These are phyloP conservation scores for Lentinula lateritia DNA, from an alignment of 768 basidiomycete species.

Conservation along the genomic window DNA sequence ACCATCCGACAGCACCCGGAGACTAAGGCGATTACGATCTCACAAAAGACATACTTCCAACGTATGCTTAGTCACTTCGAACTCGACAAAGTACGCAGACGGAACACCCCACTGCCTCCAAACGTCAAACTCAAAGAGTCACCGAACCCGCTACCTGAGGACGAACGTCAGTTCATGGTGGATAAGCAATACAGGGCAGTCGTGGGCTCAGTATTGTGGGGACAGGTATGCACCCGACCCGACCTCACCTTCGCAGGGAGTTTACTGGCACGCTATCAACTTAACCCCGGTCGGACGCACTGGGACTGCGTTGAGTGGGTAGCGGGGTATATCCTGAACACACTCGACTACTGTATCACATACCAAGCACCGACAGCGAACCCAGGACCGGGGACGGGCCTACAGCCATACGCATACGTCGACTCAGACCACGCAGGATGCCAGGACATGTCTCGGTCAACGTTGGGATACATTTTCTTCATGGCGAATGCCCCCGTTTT, in stretches of 20 bases:
- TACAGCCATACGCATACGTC: conserved; percentile 1
- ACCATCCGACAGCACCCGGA: too few species aligned
- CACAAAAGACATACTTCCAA: too few species aligned
- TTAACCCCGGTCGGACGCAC: background rate
- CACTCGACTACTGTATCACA: background rate
- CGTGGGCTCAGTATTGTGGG: background rate
- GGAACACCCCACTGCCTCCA: too few species aligned
- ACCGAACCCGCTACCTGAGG: too few species aligned
- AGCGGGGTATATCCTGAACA: background rate
- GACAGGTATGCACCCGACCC: background rate
- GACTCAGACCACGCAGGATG: conserved; percentile 13
- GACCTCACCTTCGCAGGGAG: background rate
- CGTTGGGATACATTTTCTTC: conserved; percentile 24
- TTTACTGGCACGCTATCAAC: background rate
- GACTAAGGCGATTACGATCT: too few species aligned
- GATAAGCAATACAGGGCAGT: background rate
- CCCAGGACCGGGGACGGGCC: background rate
- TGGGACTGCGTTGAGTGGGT: background rate
- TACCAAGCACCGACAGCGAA: background rate
- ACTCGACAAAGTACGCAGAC: too few species aligned
- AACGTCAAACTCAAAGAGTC: too few species aligned
- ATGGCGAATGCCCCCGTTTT: conserved; percentile 23
- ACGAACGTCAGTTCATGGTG: background rate
- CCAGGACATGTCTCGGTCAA: conserved; percentile 18
- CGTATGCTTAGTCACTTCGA: too few species aligned